Percentiles rank a stretch among this genome's conserved stretches.
Conservation (phyloP, 805 yeast genomes). For the Nakazawaea anatomiae region DNA sequence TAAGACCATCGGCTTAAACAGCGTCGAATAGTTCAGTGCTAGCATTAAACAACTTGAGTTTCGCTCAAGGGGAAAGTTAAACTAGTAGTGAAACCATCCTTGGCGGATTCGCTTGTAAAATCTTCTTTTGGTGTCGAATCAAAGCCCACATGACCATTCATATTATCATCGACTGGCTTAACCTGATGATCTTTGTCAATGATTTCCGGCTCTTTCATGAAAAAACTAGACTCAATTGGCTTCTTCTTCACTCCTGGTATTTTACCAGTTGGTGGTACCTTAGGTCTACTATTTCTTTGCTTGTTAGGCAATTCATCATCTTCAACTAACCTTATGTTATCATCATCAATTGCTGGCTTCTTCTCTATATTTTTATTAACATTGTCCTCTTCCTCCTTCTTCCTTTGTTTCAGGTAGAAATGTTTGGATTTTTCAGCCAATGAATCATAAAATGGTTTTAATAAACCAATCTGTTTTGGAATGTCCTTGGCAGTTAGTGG, state of each 20-base stretch:
- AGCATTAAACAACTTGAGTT: neutral
- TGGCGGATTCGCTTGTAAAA: neutral
- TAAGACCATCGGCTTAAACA: too few species aligned
- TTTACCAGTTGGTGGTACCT: conserved; percentile 88
- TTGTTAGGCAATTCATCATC: conserved; percentile 84
- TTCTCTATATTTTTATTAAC: conserved; percentile 15
- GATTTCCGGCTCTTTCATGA: conserved; percentile 28
- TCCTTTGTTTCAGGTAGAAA: conserved; percentile 35
- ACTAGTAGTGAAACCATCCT: conserved; percentile 2
- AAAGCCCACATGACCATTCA: neutral
- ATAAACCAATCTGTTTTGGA: conserved; percentile 46
- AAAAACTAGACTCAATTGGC: conserved; percentile 43
- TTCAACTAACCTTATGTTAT: conserved; percentile 53
- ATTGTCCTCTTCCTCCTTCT: conserved; percentile 26
- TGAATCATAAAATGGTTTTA: conserved; percentile 48
- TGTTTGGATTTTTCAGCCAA: conserved; percentile 35
- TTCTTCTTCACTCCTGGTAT: conserved; percentile 67
- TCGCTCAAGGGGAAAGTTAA: conserved; percentile 4
- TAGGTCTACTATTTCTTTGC: conserved; percentile 66
- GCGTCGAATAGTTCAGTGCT: too few species aligned
- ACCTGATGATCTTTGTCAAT: neutral
- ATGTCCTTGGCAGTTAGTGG: conserved; percentile 48
- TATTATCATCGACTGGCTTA: neutral
- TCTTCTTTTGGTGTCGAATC: neutral
- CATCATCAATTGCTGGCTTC: conserved; percentile 30